phyloP scores from a whole-genome alignment of 2,329 filamentous ascomycete genomes.

The Venturia oleaginea region DNA sequence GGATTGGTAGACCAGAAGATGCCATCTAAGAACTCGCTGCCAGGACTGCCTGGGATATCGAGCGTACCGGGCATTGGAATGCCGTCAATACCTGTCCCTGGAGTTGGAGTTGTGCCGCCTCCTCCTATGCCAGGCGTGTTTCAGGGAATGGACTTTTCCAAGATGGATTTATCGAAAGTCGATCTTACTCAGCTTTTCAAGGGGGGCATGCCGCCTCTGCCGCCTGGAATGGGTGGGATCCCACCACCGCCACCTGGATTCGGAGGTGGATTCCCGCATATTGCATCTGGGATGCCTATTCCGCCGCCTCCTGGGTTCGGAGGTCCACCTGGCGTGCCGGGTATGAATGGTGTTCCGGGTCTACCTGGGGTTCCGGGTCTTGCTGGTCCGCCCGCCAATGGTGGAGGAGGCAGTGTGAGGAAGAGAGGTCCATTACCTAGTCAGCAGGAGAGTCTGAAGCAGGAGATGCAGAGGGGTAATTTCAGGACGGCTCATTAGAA shows the following conservation, averaged over 20 bases:
- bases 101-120: slow-evolving; percentile 13
- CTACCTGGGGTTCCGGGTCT: slow-evolving; percentile 22
- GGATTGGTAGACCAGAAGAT: slow-evolving; percentile 86
- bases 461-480: slow-evolving; percentile 9
- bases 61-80: not conserved
- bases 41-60: slow-evolving; percentile 50
- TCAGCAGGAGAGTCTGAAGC: slow-evolving; percentile 56
- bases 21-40: slow-evolving; percentile 45
- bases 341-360: slow-evolving; percentile 21
- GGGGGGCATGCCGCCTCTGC: slow-evolving; percentile 16
- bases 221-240: slow-evolving; percentile 7
- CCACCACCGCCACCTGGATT: slow-evolving; percentile 14
- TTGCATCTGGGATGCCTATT: slow-evolving; percentile 16
- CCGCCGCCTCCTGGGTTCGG: slow-evolving; percentile 16
- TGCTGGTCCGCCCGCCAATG: slow-evolving; percentile 29
- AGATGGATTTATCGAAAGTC: slow-evolving; percentile 16
- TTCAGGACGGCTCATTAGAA: slow-evolving; percentile 6
- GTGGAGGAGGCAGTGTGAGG: slow-evolving; percentile 35
- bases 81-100: not conserved
- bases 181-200: slow-evolving; percentile 25
- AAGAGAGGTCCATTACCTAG: slow-evolving; percentile 65
- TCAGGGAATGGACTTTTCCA: slow-evolving; percentile 22
- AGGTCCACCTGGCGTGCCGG: slow-evolving; percentile 22
- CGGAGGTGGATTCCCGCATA: not conserved
- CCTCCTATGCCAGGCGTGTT: slow-evolving; percentile 37